Evolutionary conservation across 169 alveolate genomes (phyloP).

Genomic region (Miamiensis avidus): DNA sequence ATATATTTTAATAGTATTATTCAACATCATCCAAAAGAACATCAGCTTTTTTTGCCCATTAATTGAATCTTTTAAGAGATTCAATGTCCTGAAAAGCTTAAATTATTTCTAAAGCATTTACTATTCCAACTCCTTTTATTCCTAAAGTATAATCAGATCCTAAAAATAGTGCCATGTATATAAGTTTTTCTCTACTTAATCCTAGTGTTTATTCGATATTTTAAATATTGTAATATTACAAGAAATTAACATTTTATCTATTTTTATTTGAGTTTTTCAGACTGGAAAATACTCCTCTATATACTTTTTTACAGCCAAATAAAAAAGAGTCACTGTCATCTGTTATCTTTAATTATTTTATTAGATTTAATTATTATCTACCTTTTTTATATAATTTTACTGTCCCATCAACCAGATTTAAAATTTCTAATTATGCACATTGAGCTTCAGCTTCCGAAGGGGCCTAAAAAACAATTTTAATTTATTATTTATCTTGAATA

Average conservation of each 20-base stretch:
- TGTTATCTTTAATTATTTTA: constrained; percentile 8
- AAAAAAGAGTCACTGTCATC: constrained; percentile 63
- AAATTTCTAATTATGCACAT: constrained; percentile 50
- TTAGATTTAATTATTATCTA: no score
- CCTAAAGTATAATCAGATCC: constrained; percentile 76
- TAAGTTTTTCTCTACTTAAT: constrained; percentile 53
- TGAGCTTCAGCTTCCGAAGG: constrained; percentile 78
- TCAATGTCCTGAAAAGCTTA: constrained; percentile 45
- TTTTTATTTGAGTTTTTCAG: constrained; percentile 4
- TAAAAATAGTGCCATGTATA: constrained; percentile 56
- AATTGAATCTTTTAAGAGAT: constrained; percentile 38
- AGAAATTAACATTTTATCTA: background rate
- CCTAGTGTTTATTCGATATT: constrained; percentile 53
- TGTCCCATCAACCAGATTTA: constrained; percentile 61
- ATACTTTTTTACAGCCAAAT: constrained; percentile 58
- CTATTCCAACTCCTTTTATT: constrained; percentile 64
- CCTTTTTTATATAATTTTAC: background rate
- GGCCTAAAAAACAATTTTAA: constrained; percentile 25
- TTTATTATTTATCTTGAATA: no score
- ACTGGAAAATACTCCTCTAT: constrained; percentile 52
- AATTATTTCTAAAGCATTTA: constrained; percentile 57
- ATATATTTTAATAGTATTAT: constrained; percentile 34
- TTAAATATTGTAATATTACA: constrained; percentile 40
- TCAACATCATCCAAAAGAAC: constrained; percentile 34
- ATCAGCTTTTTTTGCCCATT: constrained; percentile 56